These are phyloP conservation scores for Phyllosticta citriasiana DNA, from an alignment of 2,329 filamentous ascomycete species.

Conservation along the genomic window DNA sequence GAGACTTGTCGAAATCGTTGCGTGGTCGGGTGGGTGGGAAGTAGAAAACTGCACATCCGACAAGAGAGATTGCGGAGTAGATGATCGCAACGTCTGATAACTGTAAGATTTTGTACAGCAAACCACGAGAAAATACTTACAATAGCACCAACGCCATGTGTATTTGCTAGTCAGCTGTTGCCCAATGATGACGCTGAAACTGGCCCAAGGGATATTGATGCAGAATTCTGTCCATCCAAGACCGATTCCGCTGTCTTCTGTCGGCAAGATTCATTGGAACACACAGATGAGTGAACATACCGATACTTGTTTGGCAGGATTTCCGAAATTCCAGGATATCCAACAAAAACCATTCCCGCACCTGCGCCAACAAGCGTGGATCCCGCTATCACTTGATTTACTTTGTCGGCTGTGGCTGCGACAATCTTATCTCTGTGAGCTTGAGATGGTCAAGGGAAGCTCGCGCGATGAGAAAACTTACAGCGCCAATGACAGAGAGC, in stretches of 20 bases:
- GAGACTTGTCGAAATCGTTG: conserved; percentile 17
- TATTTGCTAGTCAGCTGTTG: conserved; percentile 20
- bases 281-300: background rate
- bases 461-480: background rate
- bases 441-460: conserved; percentile 13
- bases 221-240: conserved; percentile 18
- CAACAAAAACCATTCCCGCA: conserved; percentile 1
- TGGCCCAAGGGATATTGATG: conserved; percentile 17
- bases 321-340: conserved; percentile 14
- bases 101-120: conserved; percentile 28
- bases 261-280: background rate
- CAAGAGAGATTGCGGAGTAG: conserved; percentile 29
- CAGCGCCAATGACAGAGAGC: conserved; percentile 21
- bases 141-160: conserved; percentile 29
- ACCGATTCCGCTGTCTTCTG: conserved; percentile 16
- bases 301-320: conserved; percentile 17
- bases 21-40: conserved; percentile 37
- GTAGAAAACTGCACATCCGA: conserved; percentile 37
- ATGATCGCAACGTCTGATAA: conserved; percentile 33
- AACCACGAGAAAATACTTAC: conserved; percentile 16
- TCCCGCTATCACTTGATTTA: conserved; percentile 22
- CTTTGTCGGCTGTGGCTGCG: conserved; percentile 25
- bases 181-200: conserved; percentile 37
- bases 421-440: conserved; percentile 25
- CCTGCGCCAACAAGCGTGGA: conserved; percentile 3